Evolutionary conservation across 2,329 filamentous ascomycete species (phyloP), one percentile per base, ranked within the genome.

Genomic region (Juglanconis juglandina): DNA sequence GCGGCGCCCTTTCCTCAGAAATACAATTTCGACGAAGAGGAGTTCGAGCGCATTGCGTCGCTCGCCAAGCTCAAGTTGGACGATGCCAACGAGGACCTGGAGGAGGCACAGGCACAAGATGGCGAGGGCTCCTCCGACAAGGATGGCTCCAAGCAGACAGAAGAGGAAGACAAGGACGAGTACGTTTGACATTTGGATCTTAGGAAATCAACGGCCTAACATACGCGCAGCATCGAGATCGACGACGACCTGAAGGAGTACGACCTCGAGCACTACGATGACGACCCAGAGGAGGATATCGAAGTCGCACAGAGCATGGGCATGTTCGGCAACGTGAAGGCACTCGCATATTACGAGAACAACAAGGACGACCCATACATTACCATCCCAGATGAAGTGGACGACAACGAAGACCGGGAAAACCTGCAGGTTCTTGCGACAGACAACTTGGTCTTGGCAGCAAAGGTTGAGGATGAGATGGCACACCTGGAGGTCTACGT

Each of bases 361-460:
- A 95, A 96, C 76, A 90, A 94, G 70, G 91, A 96, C 57, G 95
- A 99, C 71, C 95, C 95, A 1, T 99, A 99, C 76, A 95, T 99
- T 71, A 96, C 94, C 49, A 82, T 99, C 70, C 80, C 82, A 58
- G 81, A 78, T 14, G 77, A 85, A 44, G 86, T 85, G 49, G 84
- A 89, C 42, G 86, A 89, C n/a, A 89, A 92, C 17, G 89, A 96
- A 37, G 91, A 96, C 59, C 84, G 92, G 60, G 91, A 98, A 77
- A 94, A 99, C 68, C 82, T 99, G 58, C 93, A 99, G 76, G 90
- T 99, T 65, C 77, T 98, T 66, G 87, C 91, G 3, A 95, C 91
- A 14, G 95, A 99, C 77, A 99, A 98, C 73, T 81, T 99, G 62
- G 83, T 99, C 39, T 80, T 99, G 52, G 91, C 94, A 10, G 93